phyloP scores from a whole-genome alignment of 2,329 filamentous ascomycete genomes.

The Phoma sp. region DNA sequence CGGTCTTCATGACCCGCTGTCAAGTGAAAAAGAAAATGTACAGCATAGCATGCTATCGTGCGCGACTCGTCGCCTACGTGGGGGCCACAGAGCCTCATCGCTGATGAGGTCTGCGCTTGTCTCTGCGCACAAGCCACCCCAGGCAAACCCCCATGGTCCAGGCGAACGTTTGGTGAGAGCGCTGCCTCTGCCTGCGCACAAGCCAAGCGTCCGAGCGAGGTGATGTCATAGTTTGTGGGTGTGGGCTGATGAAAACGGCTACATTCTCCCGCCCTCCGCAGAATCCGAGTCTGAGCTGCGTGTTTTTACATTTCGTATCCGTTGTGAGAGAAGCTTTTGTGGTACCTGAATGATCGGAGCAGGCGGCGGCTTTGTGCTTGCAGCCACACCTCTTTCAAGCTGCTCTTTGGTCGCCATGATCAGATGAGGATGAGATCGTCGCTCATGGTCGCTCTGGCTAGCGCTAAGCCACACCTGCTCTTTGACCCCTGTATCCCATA shows the following conservation, averaged over 20 bases:
- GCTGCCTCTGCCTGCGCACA: constrained; percentile 13
- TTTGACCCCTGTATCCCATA: constrained; percentile 19
- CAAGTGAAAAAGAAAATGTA: background rate
- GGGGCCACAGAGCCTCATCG: constrained; percentile 9
- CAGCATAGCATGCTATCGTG: background rate
- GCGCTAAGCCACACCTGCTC: constrained; percentile 23
- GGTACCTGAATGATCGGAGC: constrained; percentile 32
- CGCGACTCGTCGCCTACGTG: background rate
- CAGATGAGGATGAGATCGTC: constrained; percentile 28
- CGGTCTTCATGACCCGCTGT: background rate
- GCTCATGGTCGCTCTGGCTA: constrained; percentile 19
- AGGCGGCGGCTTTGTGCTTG: constrained; percentile 21
- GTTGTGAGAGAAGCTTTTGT: constrained; percentile 10
- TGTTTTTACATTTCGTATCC: background rate
- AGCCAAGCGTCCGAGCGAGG: constrained; percentile 7
- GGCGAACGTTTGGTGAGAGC: background rate
- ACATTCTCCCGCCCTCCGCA: constrained; percentile 3
- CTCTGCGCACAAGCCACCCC: constrained; percentile 12
- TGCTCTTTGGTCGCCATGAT: constrained; percentile 22
- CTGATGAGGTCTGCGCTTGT: background rate
- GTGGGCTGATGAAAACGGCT: constrained; percentile 15
- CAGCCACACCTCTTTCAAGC: constrained; percentile 27
- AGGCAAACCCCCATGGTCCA: background rate
- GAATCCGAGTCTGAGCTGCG: background rate
- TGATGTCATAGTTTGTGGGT: constrained; percentile 13